Conservation (phyloP, 768 basidiomycete species). For the Mrakia frigida region DNA sequence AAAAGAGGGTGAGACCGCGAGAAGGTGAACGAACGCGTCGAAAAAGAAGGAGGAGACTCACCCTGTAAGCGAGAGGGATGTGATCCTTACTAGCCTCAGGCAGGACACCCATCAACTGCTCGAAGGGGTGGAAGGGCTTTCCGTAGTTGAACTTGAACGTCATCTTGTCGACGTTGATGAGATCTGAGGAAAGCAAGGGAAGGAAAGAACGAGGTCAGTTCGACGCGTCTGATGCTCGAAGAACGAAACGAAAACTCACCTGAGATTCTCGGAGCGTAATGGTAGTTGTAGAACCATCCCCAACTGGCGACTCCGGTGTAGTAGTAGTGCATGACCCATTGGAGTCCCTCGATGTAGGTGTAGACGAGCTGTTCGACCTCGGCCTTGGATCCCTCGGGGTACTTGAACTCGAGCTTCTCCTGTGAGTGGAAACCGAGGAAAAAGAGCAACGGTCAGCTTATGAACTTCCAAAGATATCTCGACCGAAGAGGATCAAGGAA, state of each 20-base stretch:
- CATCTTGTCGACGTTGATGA: slow-evolving; percentile 65
- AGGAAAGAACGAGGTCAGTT: slow-evolving; percentile 3
- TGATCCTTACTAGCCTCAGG: slow-evolving; percentile 84
- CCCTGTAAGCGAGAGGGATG: slow-evolving; percentile 79
- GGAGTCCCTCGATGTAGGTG: slow-evolving; percentile 85
- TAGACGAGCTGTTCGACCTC: slow-evolving; percentile 63
- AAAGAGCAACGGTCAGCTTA: neutral
- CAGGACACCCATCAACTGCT: slow-evolving; percentile 97
- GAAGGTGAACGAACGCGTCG: neutral
- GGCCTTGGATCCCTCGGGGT: slow-evolving; percentile 54
- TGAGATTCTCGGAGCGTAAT: slow-evolving; percentile 93
- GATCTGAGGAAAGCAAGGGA: slow-evolving; percentile 49
- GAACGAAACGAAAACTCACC: slow-evolving; percentile 52
- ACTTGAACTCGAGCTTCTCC: slow-evolving; percentile 82
- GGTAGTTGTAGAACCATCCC: slow-evolving; percentile 99
- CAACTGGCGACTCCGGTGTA: slow-evolving; percentile 95
- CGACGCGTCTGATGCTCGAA: neutral
- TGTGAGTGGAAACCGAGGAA: slow-evolving; percentile 41
- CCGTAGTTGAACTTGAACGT: slow-evolving; percentile 81
- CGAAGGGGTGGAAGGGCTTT: slow-evolving; percentile 81
- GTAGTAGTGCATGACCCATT: slow-evolving; percentile 99
- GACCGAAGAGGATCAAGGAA: neutral
- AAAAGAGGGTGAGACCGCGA: neutral
- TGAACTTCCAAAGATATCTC: neutral
- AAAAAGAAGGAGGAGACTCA: slow-evolving; percentile 43